A percentile compares a stretch with the other conserved stretches of the same genome.
Conservation (phyloP, 2,329 filamentous ascomycete genomes). For the Fusarium burgessii region DNA sequence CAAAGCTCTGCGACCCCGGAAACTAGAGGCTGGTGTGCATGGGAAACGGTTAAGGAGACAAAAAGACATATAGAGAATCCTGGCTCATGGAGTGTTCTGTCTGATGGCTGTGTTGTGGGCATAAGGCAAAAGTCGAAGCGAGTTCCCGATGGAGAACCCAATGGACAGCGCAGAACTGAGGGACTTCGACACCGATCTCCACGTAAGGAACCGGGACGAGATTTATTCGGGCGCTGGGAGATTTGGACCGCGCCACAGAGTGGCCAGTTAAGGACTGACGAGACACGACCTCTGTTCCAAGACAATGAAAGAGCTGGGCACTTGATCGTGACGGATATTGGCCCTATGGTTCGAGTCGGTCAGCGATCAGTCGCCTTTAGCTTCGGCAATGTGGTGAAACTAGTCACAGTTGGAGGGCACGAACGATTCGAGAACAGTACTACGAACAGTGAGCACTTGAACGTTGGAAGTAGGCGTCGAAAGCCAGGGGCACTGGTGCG, state of each 20-base stretch:
- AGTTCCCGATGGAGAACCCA: slow-evolving; percentile 16
- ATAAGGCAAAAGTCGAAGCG: slow-evolving; percentile 61
- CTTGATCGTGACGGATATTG: slow-evolving; percentile 74
- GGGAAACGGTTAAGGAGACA: slow-evolving; percentile 64
- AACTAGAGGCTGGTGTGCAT: slow-evolving; percentile 61
- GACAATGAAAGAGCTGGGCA: slow-evolving; percentile 59
- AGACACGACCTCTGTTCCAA: slow-evolving; percentile 59
- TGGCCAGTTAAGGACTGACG: slow-evolving; percentile 58
- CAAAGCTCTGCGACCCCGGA: slow-evolving; percentile 54
- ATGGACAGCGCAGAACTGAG: slow-evolving; percentile 36
- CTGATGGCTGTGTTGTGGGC: slow-evolving; percentile 71
- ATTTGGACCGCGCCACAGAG: slow-evolving; percentile 65
- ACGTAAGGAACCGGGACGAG: slow-evolving; percentile 39
- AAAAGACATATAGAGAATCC: slow-evolving; percentile 69
- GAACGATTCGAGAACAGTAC: slow-evolving; percentile 68
- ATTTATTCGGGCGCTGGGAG: slow-evolving; percentile 60
- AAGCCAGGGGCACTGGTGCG: slow-evolving; percentile 46
- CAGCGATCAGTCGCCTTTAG: slow-evolving; percentile 75
- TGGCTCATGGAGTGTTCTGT: slow-evolving; percentile 73
- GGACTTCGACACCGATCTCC: slow-evolving; percentile 49
- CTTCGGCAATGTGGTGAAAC: slow-evolving; percentile 79
- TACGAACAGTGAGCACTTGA: slow-evolving; percentile 50
- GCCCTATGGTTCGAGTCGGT: slow-evolving; percentile 73
- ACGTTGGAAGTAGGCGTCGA: slow-evolving; percentile 55
- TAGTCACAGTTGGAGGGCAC: slow-evolving; percentile 72